Evolutionary conservation across 1,139 yeast species (phyloP), one percentile per base, ranked within the genome.

Genomic region (Blastobotrys petasosporus): DNA sequence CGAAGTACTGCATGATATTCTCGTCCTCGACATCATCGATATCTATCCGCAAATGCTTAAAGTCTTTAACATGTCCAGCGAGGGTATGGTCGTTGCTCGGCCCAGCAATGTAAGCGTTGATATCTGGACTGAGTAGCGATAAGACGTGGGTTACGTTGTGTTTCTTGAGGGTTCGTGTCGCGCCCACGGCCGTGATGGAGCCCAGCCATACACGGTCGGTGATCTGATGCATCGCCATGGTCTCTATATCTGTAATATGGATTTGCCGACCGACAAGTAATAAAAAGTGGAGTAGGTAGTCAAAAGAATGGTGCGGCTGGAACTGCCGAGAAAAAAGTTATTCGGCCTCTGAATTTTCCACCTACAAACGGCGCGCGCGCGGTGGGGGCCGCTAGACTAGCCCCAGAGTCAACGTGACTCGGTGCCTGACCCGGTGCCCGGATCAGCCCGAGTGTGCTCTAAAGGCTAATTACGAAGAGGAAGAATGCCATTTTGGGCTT

Each of bases 1-100:
- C 73, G 48, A 92, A 74, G 53, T 75, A 70, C 46, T 78, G 76
- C 50, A 88, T 62, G 10, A 92, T 72, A 54, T 90, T 81, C 20
- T 81, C 76, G 4, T 73, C 73, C 38, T 67, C 71, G 15, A 63
- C 65, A 61, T 92, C 98, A 51, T 85, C 82, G 6, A 90, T 69
- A 12, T 79, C 78, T 32, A 90, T 71, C 52, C 82, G 85, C 48
- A 79, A 71, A 54, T 80, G 79, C 11, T 67, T 68, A 61, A 82
- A 80, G 37, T 71, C 66, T 13, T 62, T 59, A 29, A 71, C 67
- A 52, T 78, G 75, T 40, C 67, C 68, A 2, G 71, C 39, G n/a
- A 44, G 37, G 15, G 37, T 15, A n/a, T 23, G 9, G 28, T 36
- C 37, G 17, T 10, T 28, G 15, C 36, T 29, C 10, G 39, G 11